Conservation (phyloP, 176 grass and related monocot species). For the Avena insularis region DNA sequence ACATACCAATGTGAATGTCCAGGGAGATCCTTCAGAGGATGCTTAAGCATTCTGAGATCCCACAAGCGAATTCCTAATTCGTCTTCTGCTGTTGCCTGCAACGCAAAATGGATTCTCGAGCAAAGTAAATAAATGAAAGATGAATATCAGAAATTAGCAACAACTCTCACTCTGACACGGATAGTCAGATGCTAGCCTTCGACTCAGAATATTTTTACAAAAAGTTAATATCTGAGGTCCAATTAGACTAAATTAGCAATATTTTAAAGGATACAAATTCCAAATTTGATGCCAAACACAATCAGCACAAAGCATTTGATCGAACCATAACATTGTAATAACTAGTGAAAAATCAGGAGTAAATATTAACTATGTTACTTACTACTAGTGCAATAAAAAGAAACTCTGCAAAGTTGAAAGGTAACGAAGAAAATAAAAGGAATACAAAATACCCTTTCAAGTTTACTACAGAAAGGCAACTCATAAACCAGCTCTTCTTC, state of each 20-base stretch:
- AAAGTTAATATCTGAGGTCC: not conserved
- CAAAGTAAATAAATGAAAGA: constrained; percentile 30
- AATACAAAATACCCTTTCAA: not conserved
- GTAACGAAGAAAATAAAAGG: constrained; percentile 24
- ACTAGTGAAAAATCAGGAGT: constrained; percentile 11
- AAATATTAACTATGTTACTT: constrained; percentile 21
- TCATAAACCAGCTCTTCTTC: constrained; percentile 13
- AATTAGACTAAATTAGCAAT: constrained; percentile 1
- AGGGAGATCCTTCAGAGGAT: constrained; percentile 87
- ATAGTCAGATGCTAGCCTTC: not conserved
- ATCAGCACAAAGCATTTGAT: constrained; percentile 15
- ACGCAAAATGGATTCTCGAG: constrained; percentile 23
- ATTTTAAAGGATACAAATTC: constrained; percentile 3
- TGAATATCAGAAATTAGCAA: constrained; percentile 32
- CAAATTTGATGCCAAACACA: constrained; percentile 16
- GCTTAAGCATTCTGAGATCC: constrained; percentile 91
- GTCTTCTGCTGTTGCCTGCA: constrained; percentile 95
- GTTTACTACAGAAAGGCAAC: constrained; percentile 7
- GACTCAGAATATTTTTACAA: not conserved
- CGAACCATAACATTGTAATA: constrained; percentile 19
- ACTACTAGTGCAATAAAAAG: constrained; percentile 24
- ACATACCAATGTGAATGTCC: constrained; percentile 94
- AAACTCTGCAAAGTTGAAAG: constrained; percentile 16
- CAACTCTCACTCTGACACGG: not conserved
- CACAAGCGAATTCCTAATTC: constrained; percentile 90